A percentile compares a stretch with the other conserved stretches of the same genome.
These are phyloP conservation scores for Phytophthora brassicae DNA, from an alignment of 352 stramenopile genomes.

Conservation along the genomic window DNA sequence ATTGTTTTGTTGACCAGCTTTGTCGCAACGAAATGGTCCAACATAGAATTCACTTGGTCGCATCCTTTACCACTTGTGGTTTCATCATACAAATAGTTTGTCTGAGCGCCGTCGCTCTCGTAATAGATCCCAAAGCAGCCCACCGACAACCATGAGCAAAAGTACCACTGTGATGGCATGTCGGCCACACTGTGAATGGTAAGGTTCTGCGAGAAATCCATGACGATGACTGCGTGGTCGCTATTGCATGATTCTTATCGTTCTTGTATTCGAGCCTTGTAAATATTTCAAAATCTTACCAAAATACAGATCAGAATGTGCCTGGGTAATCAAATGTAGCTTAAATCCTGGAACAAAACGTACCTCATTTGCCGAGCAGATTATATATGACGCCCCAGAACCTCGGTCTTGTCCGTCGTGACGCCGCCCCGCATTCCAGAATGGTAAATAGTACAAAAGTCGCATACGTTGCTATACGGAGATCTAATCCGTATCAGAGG, in stretches of 20 bases:
- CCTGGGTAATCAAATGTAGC: slow-evolving; percentile 2
- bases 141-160: slow-evolving; percentile 3
- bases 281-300: slow-evolving; percentile 3
- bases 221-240: slow-evolving; percentile 2
- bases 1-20: background rate
- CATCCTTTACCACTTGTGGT: too few species aligned
- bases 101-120: too few species aligned
- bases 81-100: too few species aligned
- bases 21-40: background rate
- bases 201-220: slow-evolving; percentile 11
- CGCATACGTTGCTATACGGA: too few species aligned
- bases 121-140: too few species aligned
- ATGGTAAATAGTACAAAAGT: too few species aligned
- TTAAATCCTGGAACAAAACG: background rate
- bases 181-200: too few species aligned
- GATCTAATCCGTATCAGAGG: too few species aligned
- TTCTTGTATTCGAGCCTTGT: slow-evolving; percentile 15
- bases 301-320: background rate
- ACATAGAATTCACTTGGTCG: too few species aligned
- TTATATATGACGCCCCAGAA: background rate
- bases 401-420: too few species aligned
- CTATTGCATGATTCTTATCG: background rate
- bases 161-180: too few species aligned
- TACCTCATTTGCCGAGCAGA: slow-evolving; percentile 19
- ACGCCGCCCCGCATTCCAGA: too few species aligned